Conservation (phyloP, 2,329 filamentous ascomycete genomes). For the Alternaria gaisen region DNA sequence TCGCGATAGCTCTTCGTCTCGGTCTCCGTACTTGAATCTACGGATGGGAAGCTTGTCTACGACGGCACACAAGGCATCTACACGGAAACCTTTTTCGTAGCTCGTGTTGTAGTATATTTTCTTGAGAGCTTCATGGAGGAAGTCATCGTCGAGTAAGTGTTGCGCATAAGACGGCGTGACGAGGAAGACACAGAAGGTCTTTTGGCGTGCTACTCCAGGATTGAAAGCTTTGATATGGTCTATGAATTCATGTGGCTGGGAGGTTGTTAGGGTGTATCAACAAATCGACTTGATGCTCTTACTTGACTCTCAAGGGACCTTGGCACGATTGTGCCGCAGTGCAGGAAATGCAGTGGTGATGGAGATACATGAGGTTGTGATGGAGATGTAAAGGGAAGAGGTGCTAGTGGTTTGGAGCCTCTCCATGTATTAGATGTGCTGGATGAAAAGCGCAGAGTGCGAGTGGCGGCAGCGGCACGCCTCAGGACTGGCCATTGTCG, state of each 20-base stretch:
- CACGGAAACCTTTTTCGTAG: neutral
- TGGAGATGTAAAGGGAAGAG: neutral
- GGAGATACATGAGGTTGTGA: neutral
- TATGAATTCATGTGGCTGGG: constrained; percentile 36
- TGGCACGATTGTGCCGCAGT: constrained; percentile 43
- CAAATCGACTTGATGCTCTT: constrained; percentile 3
- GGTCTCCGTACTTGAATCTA: neutral
- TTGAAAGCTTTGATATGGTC: constrained; percentile 31
- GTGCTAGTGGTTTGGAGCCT: neutral
- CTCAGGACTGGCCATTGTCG: constrained; percentile 40
- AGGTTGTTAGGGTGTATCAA: constrained; percentile 13
- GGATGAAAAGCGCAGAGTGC: constrained; percentile 6
- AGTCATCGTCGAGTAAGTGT: constrained; percentile 41
- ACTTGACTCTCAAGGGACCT: constrained; percentile 34
- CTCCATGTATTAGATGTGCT: neutral
- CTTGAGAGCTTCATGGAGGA: constrained; percentile 38
- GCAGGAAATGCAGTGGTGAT: neutral
- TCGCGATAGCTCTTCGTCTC: neutral
- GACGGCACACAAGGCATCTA: constrained; percentile 46
- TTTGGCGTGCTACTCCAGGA: neutral
- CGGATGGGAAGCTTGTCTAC: constrained; percentile 49
- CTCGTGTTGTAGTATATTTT: constrained; percentile 21
- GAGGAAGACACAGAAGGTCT: constrained; percentile 41
- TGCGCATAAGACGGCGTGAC: constrained; percentile 46
- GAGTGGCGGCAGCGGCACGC: constrained; percentile 19